Conservation (phyloP, 2,329 filamentous ascomycete genomes). For the Verticillium longisporum region DNA sequence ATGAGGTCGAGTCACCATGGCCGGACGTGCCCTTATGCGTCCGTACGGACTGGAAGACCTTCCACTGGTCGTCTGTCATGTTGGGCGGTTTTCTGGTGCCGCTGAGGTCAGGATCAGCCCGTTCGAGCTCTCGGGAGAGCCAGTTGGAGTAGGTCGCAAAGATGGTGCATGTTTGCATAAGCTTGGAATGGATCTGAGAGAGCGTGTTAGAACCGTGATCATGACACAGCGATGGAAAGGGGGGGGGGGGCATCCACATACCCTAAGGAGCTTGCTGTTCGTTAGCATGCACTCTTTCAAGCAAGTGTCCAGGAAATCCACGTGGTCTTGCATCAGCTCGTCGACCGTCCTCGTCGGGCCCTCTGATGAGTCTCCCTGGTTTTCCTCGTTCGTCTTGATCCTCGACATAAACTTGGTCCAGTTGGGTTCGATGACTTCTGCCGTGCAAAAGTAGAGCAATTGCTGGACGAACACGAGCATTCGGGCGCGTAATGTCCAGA, state of each 20-base stretch:
- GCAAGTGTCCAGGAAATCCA: constrained; percentile 96
- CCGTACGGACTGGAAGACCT: constrained; percentile 44
- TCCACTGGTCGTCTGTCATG: constrained; percentile 57
- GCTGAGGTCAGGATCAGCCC: constrained; percentile 72
- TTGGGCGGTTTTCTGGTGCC: constrained; percentile 47
- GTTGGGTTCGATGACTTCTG: constrained; percentile 96
- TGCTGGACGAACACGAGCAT: constrained; percentile 99
- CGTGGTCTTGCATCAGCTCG: constrained; percentile 97
- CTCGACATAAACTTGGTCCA: constrained; percentile 93
- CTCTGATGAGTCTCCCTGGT: constrained; percentile 18
- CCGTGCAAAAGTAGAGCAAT: constrained; percentile 91
- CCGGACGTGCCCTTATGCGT: constrained; percentile 27
- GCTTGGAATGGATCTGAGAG: constrained; percentile 84
- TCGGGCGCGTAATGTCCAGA: constrained; percentile 83
- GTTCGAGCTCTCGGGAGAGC: constrained; percentile 76
- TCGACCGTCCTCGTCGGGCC: constrained; percentile 69
- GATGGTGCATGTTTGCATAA: constrained; percentile 92
- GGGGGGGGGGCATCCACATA: constrained; percentile 33
- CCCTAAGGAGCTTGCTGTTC: constrained; percentile 87
- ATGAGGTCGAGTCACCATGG: constrained; percentile 23
- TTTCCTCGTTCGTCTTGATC: constrained; percentile 55
- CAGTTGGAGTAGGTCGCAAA: constrained; percentile 88
- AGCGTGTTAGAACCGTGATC: not conserved
- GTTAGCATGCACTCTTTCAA: constrained; percentile 99
- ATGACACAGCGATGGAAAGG: no score